Conservation (phyloP, 2,329 filamentous ascomycete genomes). For the Hysterium pulicare region DNA sequence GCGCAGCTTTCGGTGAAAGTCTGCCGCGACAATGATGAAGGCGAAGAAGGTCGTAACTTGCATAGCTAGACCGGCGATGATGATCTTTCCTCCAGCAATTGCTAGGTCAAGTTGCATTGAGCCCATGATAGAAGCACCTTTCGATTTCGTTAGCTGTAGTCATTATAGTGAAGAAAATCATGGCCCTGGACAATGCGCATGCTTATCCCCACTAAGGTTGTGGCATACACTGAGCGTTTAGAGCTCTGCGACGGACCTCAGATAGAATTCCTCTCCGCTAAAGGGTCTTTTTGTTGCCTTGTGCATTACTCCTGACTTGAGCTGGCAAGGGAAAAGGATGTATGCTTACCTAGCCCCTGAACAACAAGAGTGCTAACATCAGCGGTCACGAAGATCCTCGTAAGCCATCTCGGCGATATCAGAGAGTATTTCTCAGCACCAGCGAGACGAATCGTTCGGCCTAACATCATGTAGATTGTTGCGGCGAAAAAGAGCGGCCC, state of each 20-base stretch:
- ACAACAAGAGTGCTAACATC: conserved; percentile 28
- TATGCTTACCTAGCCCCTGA: conserved; percentile 31
- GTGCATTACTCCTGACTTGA: too few species aligned
- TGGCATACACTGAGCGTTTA: too few species aligned
- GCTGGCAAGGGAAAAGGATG: too few species aligned
- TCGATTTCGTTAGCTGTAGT: too few species aligned
- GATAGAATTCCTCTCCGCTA: too few species aligned
- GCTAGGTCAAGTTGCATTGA: conserved; percentile 30
- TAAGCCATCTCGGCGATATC: conserved; percentile 27
- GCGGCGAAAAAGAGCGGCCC: conserved; percentile 47
- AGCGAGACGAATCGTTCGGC: conserved; percentile 35
- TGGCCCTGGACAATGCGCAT: too few species aligned
- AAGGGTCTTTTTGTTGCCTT: too few species aligned
- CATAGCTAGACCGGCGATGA: conserved; percentile 31
- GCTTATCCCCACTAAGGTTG: too few species aligned
- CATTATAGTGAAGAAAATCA: too few species aligned
- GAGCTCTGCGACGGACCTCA: too few species aligned
- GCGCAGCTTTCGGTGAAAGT: conserved; percentile 29
- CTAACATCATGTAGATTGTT: conserved; percentile 47
- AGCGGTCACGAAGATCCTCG: conserved; percentile 24
- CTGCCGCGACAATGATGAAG: conserved; percentile 26
- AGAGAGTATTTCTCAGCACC: conserved; percentile 23
- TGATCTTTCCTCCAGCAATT: conserved; percentile 30
- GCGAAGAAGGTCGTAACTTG: conserved; percentile 32
- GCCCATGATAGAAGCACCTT: conserved; percentile 31